Evolutionary conservation across 2,329 filamentous ascomycete genomes (phyloP), one percentile per base, ranked within the genome.

Genomic region (Neoarthrinium moseri): DNA sequence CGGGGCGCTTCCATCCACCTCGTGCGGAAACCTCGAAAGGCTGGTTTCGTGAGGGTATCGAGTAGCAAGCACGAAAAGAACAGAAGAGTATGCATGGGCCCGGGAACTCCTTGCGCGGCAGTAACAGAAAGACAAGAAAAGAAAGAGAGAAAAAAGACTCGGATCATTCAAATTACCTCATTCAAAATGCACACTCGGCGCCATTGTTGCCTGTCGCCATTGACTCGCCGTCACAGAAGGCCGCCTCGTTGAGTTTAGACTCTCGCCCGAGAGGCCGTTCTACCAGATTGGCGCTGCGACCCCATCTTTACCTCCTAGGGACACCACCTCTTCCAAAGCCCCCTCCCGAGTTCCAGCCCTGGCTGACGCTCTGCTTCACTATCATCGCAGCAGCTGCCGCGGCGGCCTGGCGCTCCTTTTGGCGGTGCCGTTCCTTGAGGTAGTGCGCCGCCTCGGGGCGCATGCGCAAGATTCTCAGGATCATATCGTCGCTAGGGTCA

Each of bases 401-500:
- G 2, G 92, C 91, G 4, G 90, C 89, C 61, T 96, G 82, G 53
- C 94, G 80, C 72, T 97, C 94, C 74, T 95, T 95, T 64, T 99
- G 94, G 53, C 94, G 80, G 63, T 90, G 91, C 33, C 94, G 77
- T 66, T 97, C 92, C 60, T 89, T 89, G 50, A 99, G 75, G 67
- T 99, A 99, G 26, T 81, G 73, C 39, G 84, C 80, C 3, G 94
- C 94, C 70, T 97, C 94, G 3, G 91, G 90, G 44, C 94, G 78
- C 94, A 99, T 99, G 42, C 94, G 80, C 54, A 99, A 69, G 54
- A 99, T 99, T 17, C 94, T 80, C 58, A 99, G 68, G 55, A 99
- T 97, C 88, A 97, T 97, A 64, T 99, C 94, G 66, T 99, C 94
- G 63, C 87, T 96, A 2, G 94, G 92, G 64, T 97, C 94, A 1